Evolutionary conservation across 2,329 filamentous ascomycete genomes (phyloP), one percentile per base, ranked within the genome.

Genomic region (Stylonectria norvegica): DNA sequence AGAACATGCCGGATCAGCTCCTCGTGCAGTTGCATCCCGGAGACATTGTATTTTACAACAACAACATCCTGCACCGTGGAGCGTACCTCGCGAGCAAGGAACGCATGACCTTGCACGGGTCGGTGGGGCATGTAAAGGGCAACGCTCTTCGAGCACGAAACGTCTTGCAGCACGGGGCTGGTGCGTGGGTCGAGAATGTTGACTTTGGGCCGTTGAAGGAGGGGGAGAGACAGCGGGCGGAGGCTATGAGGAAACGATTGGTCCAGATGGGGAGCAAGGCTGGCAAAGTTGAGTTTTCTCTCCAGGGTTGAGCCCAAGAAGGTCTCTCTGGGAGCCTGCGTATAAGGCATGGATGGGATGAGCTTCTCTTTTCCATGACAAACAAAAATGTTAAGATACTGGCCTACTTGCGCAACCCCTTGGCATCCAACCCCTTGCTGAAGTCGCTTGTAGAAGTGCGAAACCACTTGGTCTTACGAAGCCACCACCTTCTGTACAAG

Each of bases 11-110:
- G 0, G 78, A 69, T 0, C 82, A 89, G 68, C 57, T 83, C 11
- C 65, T 77, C 4, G 87, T 94, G 12, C 58, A 70, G 58, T 69
- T 94, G 46, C 68, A 76, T 47, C 75, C 87, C 0, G 89, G 89
- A 0, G 89, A 95, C 64, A 79, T 85, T 12, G 86, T 86, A 29
- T 95, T 95, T 56, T 95, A 95, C 60, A 82, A 95, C 63, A 94
- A 90, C 59, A 94, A 95, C 62, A 94, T 95, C 49, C 62, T 94
- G 48, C 85, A 89, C 57, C 70, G 85, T 4, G 85, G 85, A 2
- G 78, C 78, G 19, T 89, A 89, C 61, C 68, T 74, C 49, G 64
- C 66, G 10, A 54, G 27, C 1, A 75, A 68, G 51, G 81, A 87
- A 65, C 68, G 85, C 17, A 75, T 84, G 71, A 88, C 84, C 45